These are phyloP conservation scores for Citrus maxima DNA, from an alignment of 345 rosid genomes.

Conservation along the genomic window DNA sequence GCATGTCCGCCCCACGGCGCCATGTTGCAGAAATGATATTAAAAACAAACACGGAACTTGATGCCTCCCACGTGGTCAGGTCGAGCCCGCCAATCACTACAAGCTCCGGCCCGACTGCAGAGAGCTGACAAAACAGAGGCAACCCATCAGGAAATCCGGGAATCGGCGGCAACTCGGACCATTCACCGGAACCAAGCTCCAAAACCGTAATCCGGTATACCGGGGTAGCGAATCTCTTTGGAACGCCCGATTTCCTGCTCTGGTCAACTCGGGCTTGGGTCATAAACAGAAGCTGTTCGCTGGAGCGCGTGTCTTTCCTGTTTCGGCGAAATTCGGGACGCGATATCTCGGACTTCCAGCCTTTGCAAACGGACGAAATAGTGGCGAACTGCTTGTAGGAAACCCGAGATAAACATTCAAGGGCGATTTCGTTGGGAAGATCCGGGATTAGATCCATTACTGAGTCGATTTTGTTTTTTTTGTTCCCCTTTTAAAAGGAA, in stretches of 20 bases:
- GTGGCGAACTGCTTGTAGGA: constrained; percentile 19
- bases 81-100: constrained; percentile 82
- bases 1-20: constrained; percentile 67
- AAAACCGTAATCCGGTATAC: constrained; percentile 39
- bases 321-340: constrained; percentile 28
- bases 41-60: constrained; percentile 46
- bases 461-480: too few relatives aligned
- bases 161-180: constrained; percentile 54
- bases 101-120: constrained; percentile 53
- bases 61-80: constrained; percentile 56
- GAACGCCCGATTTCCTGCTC: constrained; percentile 1
- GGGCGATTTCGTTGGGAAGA: constrained; percentile 43
- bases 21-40: constrained; percentile 51
- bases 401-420: constrained; percentile 36
- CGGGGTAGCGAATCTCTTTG: constrained; percentile 29
- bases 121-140: constrained; percentile 66
- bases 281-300: constrained; percentile 52
- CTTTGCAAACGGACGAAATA: constrained; percentile 30
- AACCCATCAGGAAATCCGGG: constrained; percentile 44
- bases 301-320: constrained; percentile 27
- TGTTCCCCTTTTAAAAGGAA: not conserved
- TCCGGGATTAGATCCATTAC: constrained; percentile 39
- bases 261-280: constrained; percentile 52
- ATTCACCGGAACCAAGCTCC: constrained; percentile 51
- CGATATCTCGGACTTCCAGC: constrained; percentile 35